These are phyloP conservation scores for Nicotiana knightiana DNA, from an alignment of 257 asterid genomes.

Conservation along the genomic window DNA sequence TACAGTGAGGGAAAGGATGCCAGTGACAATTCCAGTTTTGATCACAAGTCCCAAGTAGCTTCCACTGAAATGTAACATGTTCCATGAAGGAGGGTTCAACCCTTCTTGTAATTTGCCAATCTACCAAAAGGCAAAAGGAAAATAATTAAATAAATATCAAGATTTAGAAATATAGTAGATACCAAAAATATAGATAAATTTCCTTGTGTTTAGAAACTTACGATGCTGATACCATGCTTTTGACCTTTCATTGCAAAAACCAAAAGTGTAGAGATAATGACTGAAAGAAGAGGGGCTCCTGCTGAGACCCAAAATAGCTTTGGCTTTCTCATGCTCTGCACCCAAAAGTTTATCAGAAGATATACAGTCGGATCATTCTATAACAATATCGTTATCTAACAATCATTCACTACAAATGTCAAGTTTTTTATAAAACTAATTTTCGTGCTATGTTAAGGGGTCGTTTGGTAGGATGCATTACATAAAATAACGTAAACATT, in stretches of 20 bases:
- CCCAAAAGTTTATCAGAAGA: neutral
- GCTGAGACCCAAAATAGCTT: conserved; percentile 93
- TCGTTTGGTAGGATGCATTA: no score
- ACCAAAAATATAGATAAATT: neutral
- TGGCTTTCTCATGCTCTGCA: conserved; percentile 67
- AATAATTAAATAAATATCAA: neutral
- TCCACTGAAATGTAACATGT: conserved; percentile 68
- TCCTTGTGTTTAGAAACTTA: conserved; percentile 20
- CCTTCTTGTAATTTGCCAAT: conserved; percentile 80
- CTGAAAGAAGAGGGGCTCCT: conserved; percentile 79
- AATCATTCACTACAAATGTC: no score
- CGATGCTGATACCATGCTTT: conserved; percentile 72
- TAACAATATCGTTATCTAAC: no score
- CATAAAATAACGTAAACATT: no score
- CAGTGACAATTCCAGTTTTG: conserved; percentile 83
- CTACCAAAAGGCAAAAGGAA: conserved; percentile 19
- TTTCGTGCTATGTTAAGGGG: no score
- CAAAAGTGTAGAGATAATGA: conserved; percentile 59
- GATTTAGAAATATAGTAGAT: no score
- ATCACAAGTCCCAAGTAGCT: conserved; percentile 53
- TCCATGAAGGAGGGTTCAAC: conserved; percentile 84
- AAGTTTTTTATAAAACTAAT: no score
- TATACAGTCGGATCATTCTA: neutral
- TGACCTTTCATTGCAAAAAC: conserved; percentile 69
- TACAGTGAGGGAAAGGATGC: conserved; percentile 82